Evolutionary conservation across 2,329 filamentous ascomycete species (phyloP).

Genomic region (Stemphylium vesicarium): DNA sequence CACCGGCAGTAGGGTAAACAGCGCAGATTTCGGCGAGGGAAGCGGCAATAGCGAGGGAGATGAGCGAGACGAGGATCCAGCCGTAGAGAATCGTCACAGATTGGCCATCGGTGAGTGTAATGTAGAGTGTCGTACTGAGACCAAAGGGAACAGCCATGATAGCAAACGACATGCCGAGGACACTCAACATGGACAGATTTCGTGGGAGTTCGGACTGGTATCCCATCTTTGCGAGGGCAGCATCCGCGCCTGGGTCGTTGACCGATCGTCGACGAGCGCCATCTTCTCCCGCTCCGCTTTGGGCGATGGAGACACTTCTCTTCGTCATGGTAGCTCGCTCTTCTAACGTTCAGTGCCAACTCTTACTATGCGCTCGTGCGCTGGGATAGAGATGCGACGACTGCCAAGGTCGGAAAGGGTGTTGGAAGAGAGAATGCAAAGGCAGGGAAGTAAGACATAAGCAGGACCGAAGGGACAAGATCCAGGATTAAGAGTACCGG

Average conservation of each 20-base stretch:
- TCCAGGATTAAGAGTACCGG: neutral
- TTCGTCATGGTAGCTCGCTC: conserved; percentile 19
- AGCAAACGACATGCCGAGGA: conserved; percentile 73
- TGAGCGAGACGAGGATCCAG: conserved; percentile 70
- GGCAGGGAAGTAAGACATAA: neutral
- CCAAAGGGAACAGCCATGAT: conserved; percentile 78
- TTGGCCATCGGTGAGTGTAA: conserved; percentile 71
- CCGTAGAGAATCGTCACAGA: conserved; percentile 73
- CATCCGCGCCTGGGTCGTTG: conserved; percentile 59
- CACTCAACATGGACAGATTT: conserved; percentile 71
- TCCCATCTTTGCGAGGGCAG: conserved; percentile 69
- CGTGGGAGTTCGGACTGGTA: conserved; percentile 71
- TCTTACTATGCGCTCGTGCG: conserved; percentile 2
- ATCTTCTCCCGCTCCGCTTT: conserved; percentile 16
- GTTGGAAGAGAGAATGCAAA: neutral
- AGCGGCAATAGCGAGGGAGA: conserved; percentile 71
- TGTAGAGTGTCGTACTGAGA: conserved; percentile 71
- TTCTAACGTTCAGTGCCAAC: neutral
- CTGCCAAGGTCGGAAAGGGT: neutral
- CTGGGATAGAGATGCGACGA: neutral
- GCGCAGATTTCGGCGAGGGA: conserved; percentile 79
- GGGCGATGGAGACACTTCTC: conserved; percentile 27
- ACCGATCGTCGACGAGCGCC: conserved; percentile 20
- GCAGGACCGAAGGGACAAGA: neutral
- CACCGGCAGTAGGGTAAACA: conserved; percentile 76